Evolutionary conservation across 2,329 filamentous ascomycete genomes (phyloP).

Genomic region (Blastomyces percursus): DNA sequence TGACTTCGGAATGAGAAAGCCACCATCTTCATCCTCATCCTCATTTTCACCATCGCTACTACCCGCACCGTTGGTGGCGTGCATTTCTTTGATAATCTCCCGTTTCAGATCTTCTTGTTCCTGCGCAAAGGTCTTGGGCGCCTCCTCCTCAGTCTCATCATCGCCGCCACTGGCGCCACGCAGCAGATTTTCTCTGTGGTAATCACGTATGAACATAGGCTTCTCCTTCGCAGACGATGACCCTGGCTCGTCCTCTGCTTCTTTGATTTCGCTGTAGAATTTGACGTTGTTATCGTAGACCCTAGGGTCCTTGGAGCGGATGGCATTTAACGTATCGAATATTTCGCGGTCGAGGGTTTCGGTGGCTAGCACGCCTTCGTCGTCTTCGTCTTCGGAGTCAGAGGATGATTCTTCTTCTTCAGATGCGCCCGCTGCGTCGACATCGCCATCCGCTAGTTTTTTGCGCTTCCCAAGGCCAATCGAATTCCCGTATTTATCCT

Average conservation of each 20-base stretch:
- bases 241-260: constrained; percentile 30
- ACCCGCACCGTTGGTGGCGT: constrained; percentile 45
- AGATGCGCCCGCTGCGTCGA: constrained; percentile 43
- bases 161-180: constrained; percentile 49
- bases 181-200: constrained; percentile 82
- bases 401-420: constrained; percentile 59
- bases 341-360: constrained; percentile 79
- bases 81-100: constrained; percentile 68
- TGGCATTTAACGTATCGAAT: constrained; percentile 72
- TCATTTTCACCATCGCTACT: constrained; percentile 40
- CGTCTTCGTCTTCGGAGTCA: constrained; percentile 72
- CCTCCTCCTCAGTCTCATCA: constrained; percentile 35
- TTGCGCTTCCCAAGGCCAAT: constrained; percentile 29
- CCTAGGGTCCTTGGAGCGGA: constrained; percentile 79
- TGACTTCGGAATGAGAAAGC: constrained; percentile 65
- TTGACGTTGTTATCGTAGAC: constrained; percentile 71
- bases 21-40: constrained; percentile 53
- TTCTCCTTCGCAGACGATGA: constrained; percentile 52
- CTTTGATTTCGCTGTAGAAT: constrained; percentile 62
- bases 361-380: constrained; percentile 77
- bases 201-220: constrained; percentile 76
- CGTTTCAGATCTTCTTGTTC: constrained; percentile 78
- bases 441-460: constrained; percentile 34
- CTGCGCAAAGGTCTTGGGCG: constrained; percentile 62
- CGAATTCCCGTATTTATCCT: constrained; percentile 66